phyloP scores from a whole-genome alignment of 345 rosid species.

The Melaleuca alternifolia region DNA sequence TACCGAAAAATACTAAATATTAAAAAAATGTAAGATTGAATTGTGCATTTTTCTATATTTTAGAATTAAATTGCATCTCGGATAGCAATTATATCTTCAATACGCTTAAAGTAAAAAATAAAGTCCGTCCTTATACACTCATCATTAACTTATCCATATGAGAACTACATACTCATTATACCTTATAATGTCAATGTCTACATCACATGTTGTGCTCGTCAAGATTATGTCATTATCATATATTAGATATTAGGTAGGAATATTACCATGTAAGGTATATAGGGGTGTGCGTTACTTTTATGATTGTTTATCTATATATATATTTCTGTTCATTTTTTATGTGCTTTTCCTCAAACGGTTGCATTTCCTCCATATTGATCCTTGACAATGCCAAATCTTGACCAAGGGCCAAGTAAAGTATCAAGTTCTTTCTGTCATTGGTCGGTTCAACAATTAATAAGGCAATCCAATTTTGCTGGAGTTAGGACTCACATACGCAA shows the following conservation, averaged over 20 bases:
- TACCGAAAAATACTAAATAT: not conserved
- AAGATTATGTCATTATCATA: not conserved
- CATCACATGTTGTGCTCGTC: not conserved
- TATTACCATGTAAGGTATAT: not conserved
- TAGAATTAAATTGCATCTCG: not conserved
- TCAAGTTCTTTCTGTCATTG: too few species aligned
- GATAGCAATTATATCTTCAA: not conserved
- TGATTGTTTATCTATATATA: too few species aligned
- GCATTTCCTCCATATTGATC: too few species aligned
- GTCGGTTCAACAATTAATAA: too few species aligned
- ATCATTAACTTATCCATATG: not conserved
- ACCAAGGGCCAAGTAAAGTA: too few species aligned
- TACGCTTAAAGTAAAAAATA: not conserved
- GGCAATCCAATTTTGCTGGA: too few species aligned
- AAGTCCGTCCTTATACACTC: not conserved
- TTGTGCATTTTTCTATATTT: not conserved
- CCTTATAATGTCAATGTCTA: not conserved
- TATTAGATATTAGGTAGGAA: not conserved
- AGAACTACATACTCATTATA: not conserved
- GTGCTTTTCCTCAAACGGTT: too few species aligned
- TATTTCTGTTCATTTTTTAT: too few species aligned
- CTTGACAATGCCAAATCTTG: too few species aligned
- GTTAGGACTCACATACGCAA: too few species aligned
- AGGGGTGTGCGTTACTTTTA: too few species aligned
- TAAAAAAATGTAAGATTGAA: not conserved